Base-by-base conservation (phyloP, 805 yeast genomes). In the Candida coleopterorum region DNA sequence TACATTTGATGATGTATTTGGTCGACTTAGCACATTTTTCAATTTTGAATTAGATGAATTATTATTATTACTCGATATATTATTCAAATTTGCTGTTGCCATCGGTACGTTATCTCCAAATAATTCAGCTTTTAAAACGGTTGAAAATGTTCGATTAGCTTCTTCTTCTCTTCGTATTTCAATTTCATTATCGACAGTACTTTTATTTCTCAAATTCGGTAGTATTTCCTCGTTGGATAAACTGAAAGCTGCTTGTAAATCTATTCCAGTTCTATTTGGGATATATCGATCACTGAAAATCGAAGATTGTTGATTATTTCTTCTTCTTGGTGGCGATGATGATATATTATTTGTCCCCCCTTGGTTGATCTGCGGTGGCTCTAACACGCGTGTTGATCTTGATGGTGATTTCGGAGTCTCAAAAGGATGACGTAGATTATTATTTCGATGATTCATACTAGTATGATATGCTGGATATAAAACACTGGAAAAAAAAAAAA, bases 191-290 rank as follows among this genome's bases (percentile, higher is more conserved):
- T 74, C 79, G 6, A 62, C 53, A 41, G 41, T 39, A 15, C 20
- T 30, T 16, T n/a, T 18, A 11, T 35, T 39, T 20, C 38, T 25
- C 24, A 60, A 45, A 30, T 62, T 62, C 2, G 70, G 68, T 12
- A 60, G 14, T 55, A 72, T 52, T 12, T 65, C 74, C 39, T 68
- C 74, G 35, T 62, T 60, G 17, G 70, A 70, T 34, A 79, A 60
- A 40, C 79, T 74, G 55, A 79, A 82, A 6, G 96, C 96, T 0
- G 96, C 87, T 50, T 86, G 93, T 11, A 90, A 64, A 50, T 87
- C 94, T 18, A 87, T 75, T 1, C 95, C 96, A 2, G 85, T 79
- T 33, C 98, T 63, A 42, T 76, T 79, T 4, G 98, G 98, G 18
- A 93, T 85, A 56, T 79, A 87, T 38, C 97, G 66, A 58, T 89